A percentile compares a stretch with the other conserved stretches of the same genome.
phyloP scores from a whole-genome alignment of 1,139 yeast genomes.

The Geotrichum histeridarum region DNA sequence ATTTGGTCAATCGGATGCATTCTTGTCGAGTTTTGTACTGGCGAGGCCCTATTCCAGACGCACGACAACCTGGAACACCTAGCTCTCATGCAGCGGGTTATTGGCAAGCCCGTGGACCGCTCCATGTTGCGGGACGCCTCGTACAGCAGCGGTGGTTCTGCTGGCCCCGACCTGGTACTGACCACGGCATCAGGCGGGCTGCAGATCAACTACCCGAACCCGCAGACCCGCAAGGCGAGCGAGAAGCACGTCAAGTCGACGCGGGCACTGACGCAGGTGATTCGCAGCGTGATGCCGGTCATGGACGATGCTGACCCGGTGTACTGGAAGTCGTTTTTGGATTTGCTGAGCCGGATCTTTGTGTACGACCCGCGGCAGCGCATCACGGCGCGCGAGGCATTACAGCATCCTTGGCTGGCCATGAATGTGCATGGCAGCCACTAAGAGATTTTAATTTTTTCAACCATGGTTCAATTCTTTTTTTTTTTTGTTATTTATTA shows the following conservation, averaged over 20 bases:
- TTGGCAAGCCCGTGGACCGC: conserved; percentile 37
- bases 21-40: conserved; percentile 82
- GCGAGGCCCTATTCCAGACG: conserved; percentile 90
- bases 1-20: conserved; percentile 97
- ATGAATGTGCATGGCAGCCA: neutral
- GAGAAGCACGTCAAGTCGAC: conserved; percentile 46
- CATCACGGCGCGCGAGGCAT: conserved; percentile 68
- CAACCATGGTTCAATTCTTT: too few relatives aligned
- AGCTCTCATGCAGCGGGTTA: conserved; percentile 85
- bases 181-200: conserved; percentile 16
- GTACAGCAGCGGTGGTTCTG: conserved; percentile 14
- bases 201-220: conserved; percentile 36
- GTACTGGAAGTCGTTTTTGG: conserved; percentile 46
- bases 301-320: conserved; percentile 14
- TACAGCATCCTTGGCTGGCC: conserved; percentile 58
- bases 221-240: conserved; percentile 46
- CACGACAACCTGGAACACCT: conserved; percentile 92
- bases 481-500: too few relatives aligned
- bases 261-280: conserved; percentile 45
- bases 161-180: conserved; percentile 19
- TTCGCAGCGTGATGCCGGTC: conserved; percentile 23
- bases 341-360: conserved; percentile 65
- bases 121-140: conserved; percentile 30
- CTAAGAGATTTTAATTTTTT: too few relatives aligned
- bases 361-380: conserved; percentile 74